Base-by-base conservation (phyloP, 2,329 filamentous ascomycete genomes). In the Aureobasidium melanogenum region DNA sequence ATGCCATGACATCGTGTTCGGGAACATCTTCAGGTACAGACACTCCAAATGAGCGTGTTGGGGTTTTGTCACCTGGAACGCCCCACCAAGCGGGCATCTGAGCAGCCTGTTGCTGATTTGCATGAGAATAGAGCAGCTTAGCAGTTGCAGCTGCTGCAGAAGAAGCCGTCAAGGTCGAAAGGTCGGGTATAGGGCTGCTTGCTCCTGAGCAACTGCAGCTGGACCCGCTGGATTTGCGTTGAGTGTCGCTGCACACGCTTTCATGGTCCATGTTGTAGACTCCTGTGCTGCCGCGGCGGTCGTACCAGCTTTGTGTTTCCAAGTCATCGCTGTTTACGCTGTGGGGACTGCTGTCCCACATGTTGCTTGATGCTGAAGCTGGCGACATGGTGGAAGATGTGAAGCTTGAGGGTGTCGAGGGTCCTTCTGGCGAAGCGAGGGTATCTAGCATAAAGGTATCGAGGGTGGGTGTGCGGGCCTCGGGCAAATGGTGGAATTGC, bases 231-330 rank as follows among this genome's bases (percentile, higher is more conserved):
- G n/a, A 50, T 8, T 59, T 59, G 34, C 56, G 56, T 9, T 8
- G 14, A n/a, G 5, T 39, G 24, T 48, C 44, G 30, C 47, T 54
- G 55, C 24, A 54, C 2, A 58, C 38, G 47, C 61, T 62, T 3
- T 62, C 61, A 28, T 62, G 61, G 28, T 62, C 61, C 61, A 62
- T 62, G 24, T 26, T 44, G 47, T 62, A 54, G 36, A 62, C 15
- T 41, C 47, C 39, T n/a, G 24, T 14, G 10, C 39, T 57, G 47
- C n/a, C 54, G 36, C 17, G 30, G 28, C 46, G 36, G 5, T 62
- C 52, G 12, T 56, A 46, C 41, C 41, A 57, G 44, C 60, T 50
- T 17, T 26, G 34, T 4, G 26, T 1, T 7, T 57, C 46, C 19
- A 30, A 22, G 17, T 41, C 38, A 34, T 58, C 47, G 24, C 43